Conservation (phyloP, 164 flowering plant genomes). For the Piper longum region DNA sequence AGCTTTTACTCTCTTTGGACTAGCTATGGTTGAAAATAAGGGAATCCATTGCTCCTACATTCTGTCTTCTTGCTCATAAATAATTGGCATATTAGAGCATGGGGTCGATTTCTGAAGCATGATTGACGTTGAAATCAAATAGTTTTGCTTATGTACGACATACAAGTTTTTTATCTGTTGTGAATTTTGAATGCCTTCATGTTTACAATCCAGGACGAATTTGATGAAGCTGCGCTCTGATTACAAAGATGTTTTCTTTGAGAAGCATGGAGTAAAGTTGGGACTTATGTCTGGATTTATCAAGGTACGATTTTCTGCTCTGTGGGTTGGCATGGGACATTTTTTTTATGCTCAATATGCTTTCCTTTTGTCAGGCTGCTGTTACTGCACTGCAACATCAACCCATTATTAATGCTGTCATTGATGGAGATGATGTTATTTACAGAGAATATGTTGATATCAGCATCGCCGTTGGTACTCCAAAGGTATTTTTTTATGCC, state of each 20-base stretch:
- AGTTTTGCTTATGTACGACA: no score
- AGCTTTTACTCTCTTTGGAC: not conserved
- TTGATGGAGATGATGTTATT: conserved; percentile 91
- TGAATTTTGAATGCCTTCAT: conserved; percentile 1
- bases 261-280: conserved; percentile 91
- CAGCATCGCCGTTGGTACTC: conserved; percentile 92
- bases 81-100: no score
- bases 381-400: conserved; percentile 78
- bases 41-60: not conserved
- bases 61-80: not conserved
- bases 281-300: conserved; percentile 96
- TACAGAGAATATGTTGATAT: conserved; percentile 80
- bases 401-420: conserved; percentile 87
- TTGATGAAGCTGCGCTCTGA: conserved; percentile 95
- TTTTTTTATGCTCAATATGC: not conserved
- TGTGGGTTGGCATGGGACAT: not conserved
- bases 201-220: conserved; percentile 59
- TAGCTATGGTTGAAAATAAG: not conserved
- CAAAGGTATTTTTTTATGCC: conserved; percentile 41
- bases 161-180: not conserved
- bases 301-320: conserved; percentile 32
- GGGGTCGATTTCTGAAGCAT: no score
- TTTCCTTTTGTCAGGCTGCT: conserved; percentile 53
- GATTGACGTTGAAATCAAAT: not conserved
- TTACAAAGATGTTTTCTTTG: conserved; percentile 83